Conservation (phyloP, 2,329 filamentous ascomycete genomes). For the Bisporella sp. region DNA sequence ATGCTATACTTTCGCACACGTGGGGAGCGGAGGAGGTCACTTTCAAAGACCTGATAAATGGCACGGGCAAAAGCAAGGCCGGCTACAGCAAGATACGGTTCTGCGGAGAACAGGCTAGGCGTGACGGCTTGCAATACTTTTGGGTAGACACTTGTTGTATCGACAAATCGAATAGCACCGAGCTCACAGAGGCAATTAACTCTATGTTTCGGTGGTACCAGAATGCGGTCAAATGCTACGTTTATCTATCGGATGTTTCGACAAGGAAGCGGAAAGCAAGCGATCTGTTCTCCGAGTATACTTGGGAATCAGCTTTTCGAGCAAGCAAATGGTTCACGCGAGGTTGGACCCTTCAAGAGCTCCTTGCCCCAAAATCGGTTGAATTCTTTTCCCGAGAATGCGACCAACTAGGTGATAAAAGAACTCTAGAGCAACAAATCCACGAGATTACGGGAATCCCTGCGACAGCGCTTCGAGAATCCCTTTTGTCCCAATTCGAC, state of each 20-base stretch:
- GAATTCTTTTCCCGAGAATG: too few species aligned
- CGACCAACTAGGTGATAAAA: not conserved
- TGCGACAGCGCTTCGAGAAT: not conserved
- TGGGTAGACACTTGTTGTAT: too few species aligned
- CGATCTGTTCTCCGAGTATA: not conserved
- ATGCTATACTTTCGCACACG: too few species aligned
- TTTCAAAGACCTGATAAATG: constrained; percentile 13
- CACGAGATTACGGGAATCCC: not conserved
- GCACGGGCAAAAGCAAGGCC: not conserved
- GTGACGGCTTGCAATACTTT: not conserved
- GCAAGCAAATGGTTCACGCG: not conserved
- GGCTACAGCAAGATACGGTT: not conserved
- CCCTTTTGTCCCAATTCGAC: not conserved
- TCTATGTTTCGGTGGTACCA: not conserved
- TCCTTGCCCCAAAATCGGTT: too few species aligned
- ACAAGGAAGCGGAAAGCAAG: not conserved
- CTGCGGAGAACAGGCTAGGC: not conserved
- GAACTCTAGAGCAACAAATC: not conserved
- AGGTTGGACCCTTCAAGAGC: not conserved
- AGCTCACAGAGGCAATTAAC: too few species aligned
- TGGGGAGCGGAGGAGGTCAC: constrained; percentile 18
- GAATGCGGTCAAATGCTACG: not conserved
- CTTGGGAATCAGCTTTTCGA: not conserved
- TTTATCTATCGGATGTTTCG: too few species aligned
- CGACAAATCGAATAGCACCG: too few species aligned